Percentiles rank a stretch among this genome's conserved stretches.
phyloP scores from a whole-genome alignment of 2,329 filamentous ascomycete species.

The Byssochlamys sp. region DNA sequence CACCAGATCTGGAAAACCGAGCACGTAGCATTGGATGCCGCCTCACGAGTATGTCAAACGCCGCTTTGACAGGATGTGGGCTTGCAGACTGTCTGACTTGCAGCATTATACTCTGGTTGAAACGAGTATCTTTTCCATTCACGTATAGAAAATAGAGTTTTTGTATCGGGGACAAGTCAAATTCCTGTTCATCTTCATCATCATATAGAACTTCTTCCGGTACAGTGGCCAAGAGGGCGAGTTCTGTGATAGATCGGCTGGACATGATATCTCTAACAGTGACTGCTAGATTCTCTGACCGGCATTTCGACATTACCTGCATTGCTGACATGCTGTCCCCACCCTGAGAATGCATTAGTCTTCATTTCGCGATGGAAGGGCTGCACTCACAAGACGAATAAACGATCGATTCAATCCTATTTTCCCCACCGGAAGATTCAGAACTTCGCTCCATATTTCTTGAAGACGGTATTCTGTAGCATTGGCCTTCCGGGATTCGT shows the following conservation, averaged over 20 bases:
- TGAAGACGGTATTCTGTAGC: constrained; percentile 4
- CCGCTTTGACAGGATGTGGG: constrained; percentile 2
- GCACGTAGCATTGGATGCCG: constrained; percentile 16
- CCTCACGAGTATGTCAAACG: constrained; percentile 8
- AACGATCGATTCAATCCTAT: constrained; percentile 8
- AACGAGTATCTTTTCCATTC: constrained; percentile 8
- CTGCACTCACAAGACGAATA: constrained; percentile 5
- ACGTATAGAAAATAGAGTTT: constrained; percentile 13
- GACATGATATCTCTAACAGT: constrained; percentile 10
- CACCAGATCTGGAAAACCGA: constrained; percentile 8
- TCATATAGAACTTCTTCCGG: constrained; percentile 3
- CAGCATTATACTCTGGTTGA: constrained; percentile 14
- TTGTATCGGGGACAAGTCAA: constrained; percentile 16
- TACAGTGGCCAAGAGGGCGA: constrained; percentile 5
- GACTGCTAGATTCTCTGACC: constrained; percentile 5
- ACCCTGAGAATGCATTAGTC: constrained; percentile 1
- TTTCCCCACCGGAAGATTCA: constrained; percentile 4
- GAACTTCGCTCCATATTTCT: constrained; percentile 5
- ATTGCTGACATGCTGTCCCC: constrained; percentile 10
- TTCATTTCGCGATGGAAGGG: background rate
- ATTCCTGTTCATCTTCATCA: constrained; percentile 7
- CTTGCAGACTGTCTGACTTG: background rate
- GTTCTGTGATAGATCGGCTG: constrained; percentile 7
- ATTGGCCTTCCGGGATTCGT: constrained; percentile 3
- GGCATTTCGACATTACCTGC: constrained; percentile 10